Conservation (phyloP, 352 stramenopile species). For the Aphanomyces euteiches region DNA sequence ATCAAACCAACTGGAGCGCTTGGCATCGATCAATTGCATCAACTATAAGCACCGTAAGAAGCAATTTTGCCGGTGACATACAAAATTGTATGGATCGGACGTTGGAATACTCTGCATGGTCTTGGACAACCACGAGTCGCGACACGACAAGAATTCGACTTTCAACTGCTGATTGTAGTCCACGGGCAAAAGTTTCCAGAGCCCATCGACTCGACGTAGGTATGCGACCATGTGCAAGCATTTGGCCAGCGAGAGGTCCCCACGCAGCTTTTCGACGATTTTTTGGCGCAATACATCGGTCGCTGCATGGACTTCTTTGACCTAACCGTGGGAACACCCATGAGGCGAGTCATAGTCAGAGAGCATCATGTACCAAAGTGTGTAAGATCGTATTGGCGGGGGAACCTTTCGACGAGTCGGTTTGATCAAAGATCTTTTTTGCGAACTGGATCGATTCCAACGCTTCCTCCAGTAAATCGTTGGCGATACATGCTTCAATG, state of each 20-base stretch:
- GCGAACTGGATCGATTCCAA: constrained; percentile 94
- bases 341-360: not conserved
- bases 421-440: constrained; percentile 36
- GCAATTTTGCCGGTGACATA: constrained; percentile 33
- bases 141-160: constrained; percentile 76
- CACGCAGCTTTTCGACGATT: constrained; percentile 75
- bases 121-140: constrained; percentile 70
- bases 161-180: constrained; percentile 80
- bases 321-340: constrained; percentile 29
- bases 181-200: constrained; percentile 37
- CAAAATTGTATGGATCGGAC: constrained; percentile 78
- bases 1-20: constrained; percentile 87
- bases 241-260: constrained; percentile 72
- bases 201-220: constrained; percentile 62
- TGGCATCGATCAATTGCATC: constrained; percentile 83
- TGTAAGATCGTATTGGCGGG: constrained; percentile 56
- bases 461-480: constrained; percentile 95
- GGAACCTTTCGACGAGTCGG: not conserved
- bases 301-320: constrained; percentile 67
- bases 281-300: constrained; percentile 56
- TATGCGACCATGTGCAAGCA: constrained; percentile 81
- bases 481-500: constrained; percentile 95
- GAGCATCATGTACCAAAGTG: constrained; percentile 41
- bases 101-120: constrained; percentile 52
- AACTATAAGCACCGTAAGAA: constrained; percentile 39